phyloP scores from a whole-genome alignment of 1,284 basidiomycete genomes.

The Termitomyces sp. region DNA sequence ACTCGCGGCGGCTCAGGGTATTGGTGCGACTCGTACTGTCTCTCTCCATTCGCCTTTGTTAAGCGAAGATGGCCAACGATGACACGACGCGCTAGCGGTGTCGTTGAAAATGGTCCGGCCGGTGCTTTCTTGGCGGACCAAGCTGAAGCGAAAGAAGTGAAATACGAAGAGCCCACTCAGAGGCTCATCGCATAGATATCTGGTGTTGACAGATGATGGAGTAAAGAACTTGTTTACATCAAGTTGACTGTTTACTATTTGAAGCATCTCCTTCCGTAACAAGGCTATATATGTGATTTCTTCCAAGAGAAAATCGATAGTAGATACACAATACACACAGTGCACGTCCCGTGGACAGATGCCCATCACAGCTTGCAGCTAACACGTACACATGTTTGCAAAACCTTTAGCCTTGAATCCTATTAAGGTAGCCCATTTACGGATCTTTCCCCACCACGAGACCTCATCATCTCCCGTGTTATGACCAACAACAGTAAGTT shows the following conservation, averaged over 20 bases:
- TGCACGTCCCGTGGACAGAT: not conserved
- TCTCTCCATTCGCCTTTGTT: slow-evolving; percentile 17
- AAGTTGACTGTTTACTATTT: slow-evolving; percentile 5
- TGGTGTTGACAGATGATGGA: slow-evolving; percentile 10
- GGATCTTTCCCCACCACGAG: slow-evolving; percentile 15
- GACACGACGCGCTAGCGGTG: slow-evolving; percentile 7
- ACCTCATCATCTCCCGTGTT: not conserved
- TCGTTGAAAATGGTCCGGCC: slow-evolving; percentile 11
- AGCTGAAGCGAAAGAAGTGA: slow-evolving; percentile 9
- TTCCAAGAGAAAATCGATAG: not conserved
- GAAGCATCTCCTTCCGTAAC: not conserved
- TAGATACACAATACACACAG: not conserved
- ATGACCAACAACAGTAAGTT: not conserved
- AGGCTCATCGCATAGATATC: slow-evolving; percentile 25
- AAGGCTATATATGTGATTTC: not conserved
- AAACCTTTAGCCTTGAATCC: slow-evolving; percentile 18
- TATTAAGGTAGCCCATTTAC: slow-evolving; percentile 15
- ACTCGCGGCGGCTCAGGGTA: slow-evolving; percentile 35
- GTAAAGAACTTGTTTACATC: slow-evolving; percentile 14
- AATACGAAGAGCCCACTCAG: slow-evolving; percentile 27
- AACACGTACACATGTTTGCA: slow-evolving; percentile 13
- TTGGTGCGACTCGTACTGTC: slow-evolving; percentile 13
- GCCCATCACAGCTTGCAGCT: not conserved
- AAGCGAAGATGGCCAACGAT: slow-evolving; percentile 9
- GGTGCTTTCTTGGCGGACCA: slow-evolving; percentile 14